Evolutionary conservation across 805 yeast species (phyloP).

Genomic region (Spathaspora arborariae): DNA sequence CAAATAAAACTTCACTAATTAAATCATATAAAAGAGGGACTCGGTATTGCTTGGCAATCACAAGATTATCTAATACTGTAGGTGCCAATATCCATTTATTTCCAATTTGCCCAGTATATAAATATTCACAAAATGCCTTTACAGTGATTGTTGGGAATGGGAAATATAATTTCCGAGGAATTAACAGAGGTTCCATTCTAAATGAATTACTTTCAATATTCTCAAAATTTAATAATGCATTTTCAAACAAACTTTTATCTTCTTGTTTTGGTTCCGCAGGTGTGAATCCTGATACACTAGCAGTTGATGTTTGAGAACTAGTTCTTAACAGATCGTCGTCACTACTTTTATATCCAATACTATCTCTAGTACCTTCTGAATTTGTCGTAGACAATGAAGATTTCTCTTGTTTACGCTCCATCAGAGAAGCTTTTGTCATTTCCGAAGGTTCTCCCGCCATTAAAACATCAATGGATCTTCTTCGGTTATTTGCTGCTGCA

Average conservation of each 20-base stretch:
- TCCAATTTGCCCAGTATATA: constrained; percentile 78
- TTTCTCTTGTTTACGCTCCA: neutral
- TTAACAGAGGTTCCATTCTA: constrained; percentile 54
- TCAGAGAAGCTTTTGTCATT: neutral
- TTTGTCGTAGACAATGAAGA: constrained; percentile 5
- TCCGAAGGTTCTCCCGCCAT: neutral
- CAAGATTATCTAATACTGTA: constrained; percentile 58
- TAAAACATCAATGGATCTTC: constrained; percentile 1
- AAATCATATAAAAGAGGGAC: constrained; percentile 69
- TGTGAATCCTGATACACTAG: neutral
- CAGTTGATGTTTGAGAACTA: neutral
- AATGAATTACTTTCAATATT: constrained; percentile 26
- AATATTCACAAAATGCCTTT: constrained; percentile 64
- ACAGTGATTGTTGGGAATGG: constrained; percentile 64
- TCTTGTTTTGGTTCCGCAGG: neutral
- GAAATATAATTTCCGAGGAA: constrained; percentile 65
- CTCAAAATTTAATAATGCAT: constrained; percentile 31
- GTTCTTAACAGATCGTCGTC: constrained; percentile 3
- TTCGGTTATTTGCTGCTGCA: neutral
- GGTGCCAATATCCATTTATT: constrained; percentile 72
- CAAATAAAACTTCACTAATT: constrained; percentile 64
- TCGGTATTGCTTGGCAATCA: constrained; percentile 62
- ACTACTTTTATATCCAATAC: constrained; percentile 1
- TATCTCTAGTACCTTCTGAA: constrained; percentile 4
- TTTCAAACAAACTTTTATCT: constrained; percentile 10